phyloP scores from a whole-genome alignment of 495 filamentous ascomycete genomes.

The Margaritispora aquatica region DNA sequence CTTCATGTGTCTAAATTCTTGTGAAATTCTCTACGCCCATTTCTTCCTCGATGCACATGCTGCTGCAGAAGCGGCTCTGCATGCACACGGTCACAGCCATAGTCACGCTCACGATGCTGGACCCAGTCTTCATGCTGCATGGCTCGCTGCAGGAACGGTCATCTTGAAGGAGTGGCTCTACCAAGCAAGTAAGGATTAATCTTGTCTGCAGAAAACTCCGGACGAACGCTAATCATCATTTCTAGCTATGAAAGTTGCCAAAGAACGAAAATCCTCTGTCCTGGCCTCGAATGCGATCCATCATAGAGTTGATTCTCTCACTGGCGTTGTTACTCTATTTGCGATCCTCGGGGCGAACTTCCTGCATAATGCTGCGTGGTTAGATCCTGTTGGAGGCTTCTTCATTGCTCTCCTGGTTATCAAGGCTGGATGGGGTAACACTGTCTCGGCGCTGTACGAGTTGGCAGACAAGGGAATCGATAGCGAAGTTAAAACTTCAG shows the following conservation, averaged over 20 bases:
- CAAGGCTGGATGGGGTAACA: conserved; percentile 84
- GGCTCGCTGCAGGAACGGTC: conserved; percentile 90
- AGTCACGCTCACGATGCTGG: conserved; percentile 57
- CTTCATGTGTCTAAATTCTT: conserved; percentile 80
- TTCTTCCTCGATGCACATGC: conserved; percentile 63
- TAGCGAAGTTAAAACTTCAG: conserved; percentile 64
- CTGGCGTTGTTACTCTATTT: conserved; percentile 82
- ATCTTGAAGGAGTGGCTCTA: conserved; percentile 95
- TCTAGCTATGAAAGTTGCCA: conserved; percentile 92
- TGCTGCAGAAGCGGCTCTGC: conserved; percentile 52
- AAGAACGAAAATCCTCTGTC: conserved; percentile 87
- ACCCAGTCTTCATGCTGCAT: conserved; percentile 87
- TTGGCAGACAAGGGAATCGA: conserved; percentile 87
- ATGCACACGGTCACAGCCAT: conserved; percentile 54
- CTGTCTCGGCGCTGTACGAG: conserved; percentile 71
- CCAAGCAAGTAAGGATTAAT: conserved; percentile 69
- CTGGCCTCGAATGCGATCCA: conserved; percentile 96
- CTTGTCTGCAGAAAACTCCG: background rate
- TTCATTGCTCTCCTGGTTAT: conserved; percentile 90
- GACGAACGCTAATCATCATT: conserved; percentile 2
- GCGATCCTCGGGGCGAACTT: conserved; percentile 88
- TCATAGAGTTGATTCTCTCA: conserved; percentile 92
- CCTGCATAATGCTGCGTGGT: conserved; percentile 74
- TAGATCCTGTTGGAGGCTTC: conserved; percentile 92
- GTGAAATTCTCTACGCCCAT: conserved; percentile 68